Evolutionary conservation across 495 filamentous ascomycete genomes (phyloP), one percentile per base, ranked within the genome.

Genomic region (Aspergillus asperescens): DNA sequence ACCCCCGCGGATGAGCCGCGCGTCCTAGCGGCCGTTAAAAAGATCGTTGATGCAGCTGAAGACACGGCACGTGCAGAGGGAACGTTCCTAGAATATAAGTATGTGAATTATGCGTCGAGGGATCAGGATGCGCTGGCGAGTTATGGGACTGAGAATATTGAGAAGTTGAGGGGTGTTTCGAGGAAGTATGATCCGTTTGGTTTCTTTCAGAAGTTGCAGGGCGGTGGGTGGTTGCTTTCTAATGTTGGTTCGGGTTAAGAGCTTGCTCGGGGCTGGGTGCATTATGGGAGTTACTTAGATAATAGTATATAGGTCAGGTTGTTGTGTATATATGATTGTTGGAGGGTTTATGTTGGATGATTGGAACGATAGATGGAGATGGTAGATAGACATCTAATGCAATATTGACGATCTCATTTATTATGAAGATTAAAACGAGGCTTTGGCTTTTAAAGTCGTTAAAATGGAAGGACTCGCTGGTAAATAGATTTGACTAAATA

Each of bases 81-180:
- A 0, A 16, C 79, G 23, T 64, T 68, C 41, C 60, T 80, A 27
- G 67, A 74, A 25, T 88, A 79, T 52, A 62, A 84, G 29, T 85
- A 86, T 53, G 70, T 80, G 54, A 81, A 81, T 46, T 77, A 77
- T 41, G 74, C 71, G 3, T 61, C 65, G 23, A 52, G 61, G 58
- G 65, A 60, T 39, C 68, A 74, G 40, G 60, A 67, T 48, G 67
- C 72, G 4, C 63, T 80, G 46, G 55, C 52, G 9, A 60, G 68
- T 7, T 77, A 75, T 47, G 70, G 72, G 0, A 50, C 39, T 12
- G 50, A 48, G 4, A 76, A 74, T 42, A 50, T 62, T 38, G 54
- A 50, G 18, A 54, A 54, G 9, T 48, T 78, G 58, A 54, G 62
- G 48, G 50, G 51, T 1, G 59, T 75, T n/a, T 61, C 65, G 23